A percentile compares a stretch with the other conserved stretches of the same genome.
These are phyloP conservation scores for Thalassiosira oceanica DNA, from an alignment of 352 stramenopile species.

Conservation along the genomic window DNA sequence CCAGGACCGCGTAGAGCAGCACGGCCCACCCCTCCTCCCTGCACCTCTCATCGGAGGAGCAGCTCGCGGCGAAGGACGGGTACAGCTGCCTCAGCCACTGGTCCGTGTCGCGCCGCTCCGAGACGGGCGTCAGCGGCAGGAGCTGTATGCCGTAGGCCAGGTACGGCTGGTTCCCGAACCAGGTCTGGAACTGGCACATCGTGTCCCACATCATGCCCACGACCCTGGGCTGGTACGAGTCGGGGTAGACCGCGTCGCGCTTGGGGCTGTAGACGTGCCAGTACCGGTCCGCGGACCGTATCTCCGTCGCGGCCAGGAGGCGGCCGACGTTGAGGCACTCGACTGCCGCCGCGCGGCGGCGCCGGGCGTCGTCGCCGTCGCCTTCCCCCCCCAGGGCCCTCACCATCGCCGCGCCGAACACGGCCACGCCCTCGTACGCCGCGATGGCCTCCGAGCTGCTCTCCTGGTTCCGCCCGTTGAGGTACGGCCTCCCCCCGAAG, in stretches of 20 bases:
- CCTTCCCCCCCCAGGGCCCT: conserved; percentile 45
- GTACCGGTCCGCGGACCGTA: conserved; percentile 68
- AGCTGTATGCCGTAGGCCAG: conserved; percentile 81
- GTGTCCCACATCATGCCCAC: conserved; percentile 84
- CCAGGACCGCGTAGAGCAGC: conserved; percentile 67
- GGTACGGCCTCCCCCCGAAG: conserved; percentile 66
- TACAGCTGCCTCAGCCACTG: conserved; percentile 76
- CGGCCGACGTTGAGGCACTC: conserved; percentile 66
- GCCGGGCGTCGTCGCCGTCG: conserved; percentile 51
- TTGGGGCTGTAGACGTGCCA: conserved; percentile 72
- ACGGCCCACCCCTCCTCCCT: conserved; percentile 70
- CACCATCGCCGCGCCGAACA: conserved; percentile 81
- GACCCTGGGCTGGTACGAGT: conserved; percentile 42
- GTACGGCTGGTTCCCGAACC: conserved; percentile 73
- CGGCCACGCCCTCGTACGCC: conserved; percentile 80
- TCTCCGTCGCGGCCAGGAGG: conserved; percentile 74
- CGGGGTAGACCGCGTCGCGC: conserved; percentile 34
- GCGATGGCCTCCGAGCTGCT: conserved; percentile 82
- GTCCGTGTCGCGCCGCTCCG: conserved; percentile 75
- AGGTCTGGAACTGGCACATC: conserved; percentile 83
- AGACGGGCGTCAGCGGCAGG: conserved; percentile 78
- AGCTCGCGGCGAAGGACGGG: conserved; percentile 67
- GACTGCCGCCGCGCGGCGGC: conserved; percentile 35
- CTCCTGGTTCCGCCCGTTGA: conserved; percentile 86
- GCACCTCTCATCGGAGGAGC: conserved; percentile 50